These are phyloP conservation scores for Pseudocercospora vitis DNA, from an alignment of 2,329 filamentous ascomycete species.

Conservation along the genomic window DNA sequence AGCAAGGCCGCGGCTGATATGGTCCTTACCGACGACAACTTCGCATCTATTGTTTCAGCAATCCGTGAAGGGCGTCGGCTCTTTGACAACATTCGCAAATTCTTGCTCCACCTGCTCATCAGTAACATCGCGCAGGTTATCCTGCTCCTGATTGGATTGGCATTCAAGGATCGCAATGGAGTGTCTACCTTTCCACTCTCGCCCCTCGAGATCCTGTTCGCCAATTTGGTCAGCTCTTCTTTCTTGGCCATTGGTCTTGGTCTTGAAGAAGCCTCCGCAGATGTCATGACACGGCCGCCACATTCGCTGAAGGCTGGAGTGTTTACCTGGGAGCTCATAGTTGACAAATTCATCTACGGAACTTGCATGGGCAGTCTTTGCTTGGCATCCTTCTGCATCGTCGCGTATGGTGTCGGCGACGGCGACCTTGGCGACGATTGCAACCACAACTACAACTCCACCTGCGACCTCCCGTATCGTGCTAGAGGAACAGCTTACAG, in stretches of 20 bases:
- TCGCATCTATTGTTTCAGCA: constrained; percentile 47
- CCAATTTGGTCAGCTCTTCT: constrained; percentile 50
- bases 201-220: constrained; percentile 51
- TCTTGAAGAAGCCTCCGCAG: constrained; percentile 47
- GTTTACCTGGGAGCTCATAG: constrained; percentile 49
- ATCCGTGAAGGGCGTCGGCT: constrained; percentile 48
- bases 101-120: constrained; percentile 51
- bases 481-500: constrained; percentile 49
- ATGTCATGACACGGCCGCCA: constrained; percentile 50
- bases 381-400: constrained; percentile 47
- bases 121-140: constrained; percentile 52
- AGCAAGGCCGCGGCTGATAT: constrained; percentile 49
- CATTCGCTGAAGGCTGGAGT: constrained; percentile 46
- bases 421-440: constrained; percentile 47
- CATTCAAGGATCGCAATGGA: constrained; percentile 47
- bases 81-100: constrained; percentile 51
- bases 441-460: constrained; percentile 46
- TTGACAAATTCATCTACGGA: constrained; percentile 52
- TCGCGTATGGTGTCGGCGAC: constrained; percentile 46
- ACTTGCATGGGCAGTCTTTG: constrained; percentile 49
- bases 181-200: constrained; percentile 49
- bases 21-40: constrained; percentile 49
- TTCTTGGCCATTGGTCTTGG: constrained; percentile 51
- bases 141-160: constrained; percentile 48
- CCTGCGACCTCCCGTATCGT: constrained; percentile 46